A percentile compares a stretch with the other conserved stretches of the same genome.
Evolutionary conservation across 2,329 filamentous ascomycete species (phyloP).

Genomic region (Exserohilum rostratum): DNA sequence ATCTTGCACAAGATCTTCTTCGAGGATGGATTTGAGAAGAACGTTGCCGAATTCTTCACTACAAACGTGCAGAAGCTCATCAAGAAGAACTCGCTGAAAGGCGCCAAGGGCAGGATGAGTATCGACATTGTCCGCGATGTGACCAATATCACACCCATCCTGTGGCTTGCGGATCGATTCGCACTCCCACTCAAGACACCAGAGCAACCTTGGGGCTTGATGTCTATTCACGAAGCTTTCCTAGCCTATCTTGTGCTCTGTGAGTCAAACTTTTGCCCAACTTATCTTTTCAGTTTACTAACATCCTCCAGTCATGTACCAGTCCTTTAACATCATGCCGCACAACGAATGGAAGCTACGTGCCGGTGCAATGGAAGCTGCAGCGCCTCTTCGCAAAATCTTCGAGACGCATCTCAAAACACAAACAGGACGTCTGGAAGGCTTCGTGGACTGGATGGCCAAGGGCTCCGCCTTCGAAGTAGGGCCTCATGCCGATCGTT

Average conservation of each 20-base stretch:
- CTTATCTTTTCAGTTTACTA: not conserved
- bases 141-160: constrained; percentile 69
- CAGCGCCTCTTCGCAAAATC: constrained; percentile 71
- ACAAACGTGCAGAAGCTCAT: constrained; percentile 54
- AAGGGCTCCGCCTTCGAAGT: constrained; percentile 63
- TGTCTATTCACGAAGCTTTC: constrained; percentile 56
- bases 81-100: constrained; percentile 53
- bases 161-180: constrained; percentile 68
- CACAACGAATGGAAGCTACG: constrained; percentile 57
- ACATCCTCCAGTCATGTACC: constrained; percentile 55
- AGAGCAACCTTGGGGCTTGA: constrained; percentile 63
- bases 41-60: constrained; percentile 70
- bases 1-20: constrained; percentile 62
- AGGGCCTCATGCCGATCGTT: constrained; percentile 56
- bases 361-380: constrained; percentile 54
- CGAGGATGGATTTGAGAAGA: constrained; percentile 64
- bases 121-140: constrained; percentile 68
- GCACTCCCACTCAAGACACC: constrained; percentile 70
- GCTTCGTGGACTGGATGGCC: constrained; percentile 57
- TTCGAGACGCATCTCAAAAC: constrained; percentile 69
- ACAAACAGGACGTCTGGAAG: constrained; percentile 59
- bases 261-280: not conserved
- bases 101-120: constrained; percentile 52
- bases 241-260: constrained; percentile 67
- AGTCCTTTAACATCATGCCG: constrained; percentile 61